Evolutionary conservation across 1,284 basidiomycete genomes (phyloP), one percentile per base, ranked within the genome.

Genomic region (Apiotrichum brassicae): DNA sequence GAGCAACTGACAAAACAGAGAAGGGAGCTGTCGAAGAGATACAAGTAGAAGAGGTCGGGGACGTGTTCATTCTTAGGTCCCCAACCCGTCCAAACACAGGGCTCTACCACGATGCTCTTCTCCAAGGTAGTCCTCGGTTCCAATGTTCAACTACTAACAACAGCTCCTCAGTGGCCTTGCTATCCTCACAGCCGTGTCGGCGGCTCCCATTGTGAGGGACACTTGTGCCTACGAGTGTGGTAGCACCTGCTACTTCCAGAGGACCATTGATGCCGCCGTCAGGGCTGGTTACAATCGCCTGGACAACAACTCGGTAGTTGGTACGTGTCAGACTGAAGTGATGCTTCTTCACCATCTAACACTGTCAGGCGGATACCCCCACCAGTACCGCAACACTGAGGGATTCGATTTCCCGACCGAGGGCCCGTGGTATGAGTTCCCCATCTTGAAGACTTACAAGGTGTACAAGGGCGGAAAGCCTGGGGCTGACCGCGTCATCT

Each of bases 401-500:
- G 37, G 22, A 9, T 24, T 38, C 37, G 6, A 24, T 7, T 49
- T 49, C 37, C 22, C 20, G 14, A 44, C 42, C 28, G 6, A 14
- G 1, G 48, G 42, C 1, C 48, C 48, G 5, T 49, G 36, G 36
- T 49, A 49, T 42, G 48, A 49, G 48, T 49, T 39, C 28, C 48
- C 48, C 4, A 49, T 49, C 28, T 23, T 49, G 13, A 19, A 26
- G 36, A 19, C 16, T 3, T 39, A 33, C 42, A 20, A 39, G n/a
- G 36, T 44, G 22, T 49, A 49, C 42, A 43, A 41, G 4, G 48
- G 42, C 13, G 48, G 48, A 20, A 11, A 35, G 28, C 48, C 48
- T 5, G 48, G 48, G 8, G 42, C 48, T 13, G 42, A 49, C 36
- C 48, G 48, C 30, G 48, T 49, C 36, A 49, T 49, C 48, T 49